phyloP scores from a whole-genome alignment of 176 grass and related monocot genomes.

The Oryza meyeriana region DNA sequence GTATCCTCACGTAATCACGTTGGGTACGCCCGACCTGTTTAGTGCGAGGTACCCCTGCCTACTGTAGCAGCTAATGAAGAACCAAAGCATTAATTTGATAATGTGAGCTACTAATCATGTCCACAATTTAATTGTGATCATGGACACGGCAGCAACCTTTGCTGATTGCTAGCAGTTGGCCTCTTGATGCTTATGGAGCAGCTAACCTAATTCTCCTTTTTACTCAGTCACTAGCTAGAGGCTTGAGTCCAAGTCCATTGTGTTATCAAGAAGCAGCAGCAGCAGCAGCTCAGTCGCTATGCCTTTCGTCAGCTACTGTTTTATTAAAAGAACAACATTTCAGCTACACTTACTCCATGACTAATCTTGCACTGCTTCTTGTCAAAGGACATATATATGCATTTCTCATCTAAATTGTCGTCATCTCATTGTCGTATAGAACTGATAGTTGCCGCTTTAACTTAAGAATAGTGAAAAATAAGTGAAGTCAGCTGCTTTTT shows the following conservation, averaged over 20 bases:
- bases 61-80: not conserved
- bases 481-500: not conserved
- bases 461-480: not conserved
- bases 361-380: not conserved
- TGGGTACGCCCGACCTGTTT: not conserved
- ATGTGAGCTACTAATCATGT: not conserved
- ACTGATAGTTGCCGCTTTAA: not conserved
- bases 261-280: not conserved
- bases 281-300: not conserved
- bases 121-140: not conserved
- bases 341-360: constrained; percentile 20
- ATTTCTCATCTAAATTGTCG: not conserved
- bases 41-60: not conserved
- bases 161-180: not conserved
- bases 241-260: not conserved
- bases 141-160: not conserved
- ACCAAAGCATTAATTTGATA: not conserved
- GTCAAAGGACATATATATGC: not conserved
- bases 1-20: not conserved
- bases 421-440: not conserved
- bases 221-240: not conserved
- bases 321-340: not conserved
- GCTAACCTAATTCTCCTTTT: constrained; percentile 46
- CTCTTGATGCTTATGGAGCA: constrained; percentile 16
- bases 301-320: not conserved